Conservation (phyloP, 805 yeast species). For the Yamadazyma akitaensis region DNA sequence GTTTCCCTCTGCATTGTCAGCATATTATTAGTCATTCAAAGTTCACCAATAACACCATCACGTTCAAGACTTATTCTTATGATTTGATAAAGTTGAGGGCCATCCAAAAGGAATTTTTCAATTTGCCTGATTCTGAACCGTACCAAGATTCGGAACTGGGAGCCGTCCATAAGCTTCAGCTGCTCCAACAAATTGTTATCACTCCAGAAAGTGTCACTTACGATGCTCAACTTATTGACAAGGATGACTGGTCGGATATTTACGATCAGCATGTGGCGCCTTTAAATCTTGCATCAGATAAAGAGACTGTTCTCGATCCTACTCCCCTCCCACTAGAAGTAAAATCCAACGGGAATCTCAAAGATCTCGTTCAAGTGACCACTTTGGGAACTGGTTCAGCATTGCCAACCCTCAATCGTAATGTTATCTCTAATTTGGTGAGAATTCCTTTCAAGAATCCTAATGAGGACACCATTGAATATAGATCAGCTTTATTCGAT, state of each 20-base stretch:
- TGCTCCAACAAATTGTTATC: slow-evolving; percentile 28
- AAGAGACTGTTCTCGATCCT: slow-evolving; percentile 17
- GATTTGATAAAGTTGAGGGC: slow-evolving; percentile 56
- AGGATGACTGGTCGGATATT: slow-evolving; percentile 25
- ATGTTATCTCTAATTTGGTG: slow-evolving; percentile 77
- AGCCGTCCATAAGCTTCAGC: slow-evolving; percentile 23
- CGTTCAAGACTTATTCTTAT: slow-evolving; percentile 53
- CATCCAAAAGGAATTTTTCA: slow-evolving; percentile 43
- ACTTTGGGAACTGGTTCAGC: slow-evolving; percentile 95
- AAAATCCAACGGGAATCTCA: slow-evolving; percentile 19
- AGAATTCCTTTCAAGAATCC: slow-evolving; percentile 54
- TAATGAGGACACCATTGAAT: slow-evolving; percentile 15
- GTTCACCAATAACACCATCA: slow-evolving; percentile 58
- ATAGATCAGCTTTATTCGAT: slow-evolving; percentile 63
- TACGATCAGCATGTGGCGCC: slow-evolving; percentile 28
- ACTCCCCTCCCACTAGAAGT: slow-evolving; percentile 17
- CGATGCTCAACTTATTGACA: slow-evolving; percentile 19
- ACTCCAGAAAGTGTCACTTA: slow-evolving; percentile 19
- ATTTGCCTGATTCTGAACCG: slow-evolving; percentile 33
- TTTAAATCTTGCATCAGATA: slow-evolving; percentile 13
- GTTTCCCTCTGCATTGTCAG: slow-evolving; percentile 48
- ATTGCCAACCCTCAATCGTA: slow-evolving; percentile 77
- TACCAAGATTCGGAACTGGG: slow-evolving; percentile 5
- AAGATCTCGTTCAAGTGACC: slow-evolving; percentile 59
- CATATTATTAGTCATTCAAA: slow-evolving; percentile 75